A percentile compares a stretch with the other conserved stretches of the same genome.
Evolutionary conservation across 306 rosid species (phyloP).

Genomic region (Rosa chinensis): DNA sequence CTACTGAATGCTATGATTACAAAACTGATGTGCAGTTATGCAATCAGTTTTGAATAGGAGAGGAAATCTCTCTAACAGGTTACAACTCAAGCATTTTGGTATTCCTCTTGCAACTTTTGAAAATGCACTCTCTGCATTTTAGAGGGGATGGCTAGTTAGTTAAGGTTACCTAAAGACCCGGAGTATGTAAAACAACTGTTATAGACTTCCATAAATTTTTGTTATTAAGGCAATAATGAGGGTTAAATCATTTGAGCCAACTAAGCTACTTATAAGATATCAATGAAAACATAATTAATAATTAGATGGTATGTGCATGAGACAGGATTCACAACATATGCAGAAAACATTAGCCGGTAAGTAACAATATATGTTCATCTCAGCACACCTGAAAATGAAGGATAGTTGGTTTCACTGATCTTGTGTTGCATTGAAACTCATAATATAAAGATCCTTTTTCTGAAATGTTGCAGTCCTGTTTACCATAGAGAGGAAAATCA

Average conservation of each 20-base stretch:
- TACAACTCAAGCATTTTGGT: too few relatives aligned
- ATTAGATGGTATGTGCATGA: background rate
- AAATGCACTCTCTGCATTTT: background rate
- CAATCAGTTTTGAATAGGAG: too few relatives aligned
- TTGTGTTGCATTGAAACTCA: constrained; percentile 72
- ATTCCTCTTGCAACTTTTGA: too few relatives aligned
- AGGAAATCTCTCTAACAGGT: too few relatives aligned
- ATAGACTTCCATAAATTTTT: background rate
- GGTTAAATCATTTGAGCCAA: background rate
- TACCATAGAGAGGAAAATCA: constrained; percentile 1
- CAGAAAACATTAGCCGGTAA: too few relatives aligned
- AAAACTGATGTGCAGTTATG: too few relatives aligned
- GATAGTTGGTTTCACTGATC: constrained; percentile 89
- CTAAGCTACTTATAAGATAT: too few relatives aligned
- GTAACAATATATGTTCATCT: background rate
- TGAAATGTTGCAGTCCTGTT: constrained; percentile 63
- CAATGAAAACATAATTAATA: too few relatives aligned
- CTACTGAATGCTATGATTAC: too few relatives aligned
- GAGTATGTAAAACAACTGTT: background rate
- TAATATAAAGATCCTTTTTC: constrained; percentile 62
- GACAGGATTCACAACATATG: too few relatives aligned
- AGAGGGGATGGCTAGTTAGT: background rate
- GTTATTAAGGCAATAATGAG: too few relatives aligned
- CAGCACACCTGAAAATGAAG: constrained; percentile 78
- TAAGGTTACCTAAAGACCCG: background rate